Conservation (phyloP, 345 rosid genomes). For the Ceriops decandra region DNA sequence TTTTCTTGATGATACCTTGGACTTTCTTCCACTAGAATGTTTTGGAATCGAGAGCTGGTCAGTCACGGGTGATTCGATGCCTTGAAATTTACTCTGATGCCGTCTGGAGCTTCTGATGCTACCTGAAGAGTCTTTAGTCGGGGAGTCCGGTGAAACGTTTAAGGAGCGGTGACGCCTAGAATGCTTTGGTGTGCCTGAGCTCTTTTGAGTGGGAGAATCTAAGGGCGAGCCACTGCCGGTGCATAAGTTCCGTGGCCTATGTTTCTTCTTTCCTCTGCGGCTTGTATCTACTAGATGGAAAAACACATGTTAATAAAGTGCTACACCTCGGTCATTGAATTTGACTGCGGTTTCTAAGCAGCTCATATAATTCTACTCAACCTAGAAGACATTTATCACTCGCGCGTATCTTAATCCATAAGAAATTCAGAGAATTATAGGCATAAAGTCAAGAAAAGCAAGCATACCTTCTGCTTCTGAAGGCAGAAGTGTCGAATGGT, state of each 20-base stretch:
- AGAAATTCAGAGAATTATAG: too few relatives aligned
- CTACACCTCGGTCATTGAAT: neutral
- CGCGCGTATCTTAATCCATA: too few relatives aligned
- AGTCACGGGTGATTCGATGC: slow-evolving; percentile 12
- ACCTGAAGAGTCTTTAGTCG: slow-evolving; percentile 14
- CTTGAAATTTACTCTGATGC: slow-evolving; percentile 11
- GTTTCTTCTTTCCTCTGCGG: slow-evolving; percentile 32
- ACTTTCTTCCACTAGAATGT: slow-evolving; percentile 23
- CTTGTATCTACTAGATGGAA: slow-evolving; percentile 13
- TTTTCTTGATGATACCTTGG: slow-evolving; percentile 12
- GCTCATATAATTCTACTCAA: neutral
- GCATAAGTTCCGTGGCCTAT: slow-evolving; percentile 28
- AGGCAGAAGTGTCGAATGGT: neutral
- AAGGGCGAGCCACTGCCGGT: slow-evolving; percentile 17
- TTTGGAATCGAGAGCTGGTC: slow-evolving; percentile 22
- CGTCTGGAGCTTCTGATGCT: slow-evolving; percentile 5
- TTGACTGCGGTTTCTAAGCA: too few relatives aligned
- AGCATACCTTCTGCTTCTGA: slow-evolving; percentile 33
- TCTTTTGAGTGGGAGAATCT: slow-evolving; percentile 19
- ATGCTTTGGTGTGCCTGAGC: slow-evolving; percentile 31
- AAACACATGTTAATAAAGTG: too few relatives aligned
- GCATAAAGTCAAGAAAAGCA: neutral
- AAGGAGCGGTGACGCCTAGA: slow-evolving; percentile 34
- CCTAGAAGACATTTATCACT: neutral
- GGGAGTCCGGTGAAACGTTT: slow-evolving; percentile 27